phyloP scores from a whole-genome alignment of 306 rosid species.

The Parietaria judaica region DNA sequence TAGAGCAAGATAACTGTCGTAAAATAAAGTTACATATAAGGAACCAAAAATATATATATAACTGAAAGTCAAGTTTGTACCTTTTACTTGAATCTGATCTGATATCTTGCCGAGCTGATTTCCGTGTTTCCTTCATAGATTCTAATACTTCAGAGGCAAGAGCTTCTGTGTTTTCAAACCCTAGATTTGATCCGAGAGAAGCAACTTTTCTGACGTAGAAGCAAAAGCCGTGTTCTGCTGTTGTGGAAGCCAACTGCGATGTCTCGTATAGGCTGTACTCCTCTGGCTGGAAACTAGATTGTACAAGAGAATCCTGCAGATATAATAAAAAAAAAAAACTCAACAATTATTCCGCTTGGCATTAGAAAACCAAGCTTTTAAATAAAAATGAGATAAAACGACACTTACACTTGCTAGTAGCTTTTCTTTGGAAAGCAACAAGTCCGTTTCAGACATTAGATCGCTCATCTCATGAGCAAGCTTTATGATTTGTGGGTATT shows the following conservation, averaged over 20 bases:
- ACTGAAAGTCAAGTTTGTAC: slow-evolving; percentile 26
- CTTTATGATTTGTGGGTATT: slow-evolving; percentile 37
- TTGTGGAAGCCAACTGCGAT: slow-evolving; percentile 49
- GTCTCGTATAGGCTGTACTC: slow-evolving; percentile 47
- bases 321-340: not conserved
- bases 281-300: slow-evolving; percentile 31
- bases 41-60: not conserved
- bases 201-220: slow-evolving; percentile 43
- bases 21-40: not conserved
- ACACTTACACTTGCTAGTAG: slow-evolving; percentile 44
- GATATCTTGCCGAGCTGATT: slow-evolving; percentile 40
- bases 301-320: slow-evolving; percentile 62
- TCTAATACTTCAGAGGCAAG: slow-evolving; percentile 55
- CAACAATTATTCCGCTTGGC: not conserved
- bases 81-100: slow-evolving; percentile 25
- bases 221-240: slow-evolving; percentile 75
- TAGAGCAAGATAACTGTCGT: not conserved
- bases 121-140: slow-evolving; percentile 47
- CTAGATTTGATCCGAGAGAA: slow-evolving; percentile 40
- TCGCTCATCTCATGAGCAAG: slow-evolving; percentile 52
- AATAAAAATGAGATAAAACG: slow-evolving; percentile 9
- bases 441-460: slow-evolving; percentile 65
- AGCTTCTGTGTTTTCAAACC: slow-evolving; percentile 36
- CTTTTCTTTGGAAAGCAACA: slow-evolving; percentile 43
- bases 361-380: not conserved